These are phyloP conservation scores for Ananas comosus DNA, from an alignment of 176 grass and related monocot species.

Conservation along the genomic window DNA sequence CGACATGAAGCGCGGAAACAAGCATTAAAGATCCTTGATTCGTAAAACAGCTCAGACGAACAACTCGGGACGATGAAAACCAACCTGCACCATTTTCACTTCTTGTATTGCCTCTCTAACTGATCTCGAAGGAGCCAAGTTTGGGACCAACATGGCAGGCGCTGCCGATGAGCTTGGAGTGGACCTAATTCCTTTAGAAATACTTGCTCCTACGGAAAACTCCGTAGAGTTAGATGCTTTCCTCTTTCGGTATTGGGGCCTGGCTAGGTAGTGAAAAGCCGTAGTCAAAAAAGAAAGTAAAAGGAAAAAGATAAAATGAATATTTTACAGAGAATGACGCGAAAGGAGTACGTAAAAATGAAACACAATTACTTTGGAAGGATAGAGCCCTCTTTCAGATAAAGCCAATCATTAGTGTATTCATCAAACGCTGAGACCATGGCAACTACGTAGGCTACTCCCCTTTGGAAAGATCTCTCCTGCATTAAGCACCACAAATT, in stretches of 20 bases:
- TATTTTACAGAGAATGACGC: constrained; percentile 3
- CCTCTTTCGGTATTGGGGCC: constrained; percentile 71
- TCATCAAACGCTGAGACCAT: constrained; percentile 92
- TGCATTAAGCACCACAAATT: constrained; percentile 5
- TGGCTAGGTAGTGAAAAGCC: constrained; percentile 9
- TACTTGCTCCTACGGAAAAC: constrained; percentile 46
- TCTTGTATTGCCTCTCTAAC: constrained; percentile 87
- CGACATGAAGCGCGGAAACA: too few species aligned
- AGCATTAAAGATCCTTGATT: too few species aligned
- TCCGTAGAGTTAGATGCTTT: constrained; percentile 45
- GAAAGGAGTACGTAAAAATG: constrained; percentile 6
- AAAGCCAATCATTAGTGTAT: constrained; percentile 96
- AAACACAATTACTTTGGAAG: constrained; percentile 63
- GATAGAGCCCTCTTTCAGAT: constrained; percentile 77
- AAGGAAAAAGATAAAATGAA: neutral
- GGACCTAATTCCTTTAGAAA: constrained; percentile 39
- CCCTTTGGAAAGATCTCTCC: constrained; percentile 68
- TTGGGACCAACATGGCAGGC: constrained; percentile 74
- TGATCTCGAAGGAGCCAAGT: constrained; percentile 68
- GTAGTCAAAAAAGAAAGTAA: neutral
- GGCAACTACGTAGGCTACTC: constrained; percentile 67
- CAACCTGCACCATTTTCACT: constrained; percentile 94
- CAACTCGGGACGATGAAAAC: constrained; percentile 5
- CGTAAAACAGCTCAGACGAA: too few species aligned
- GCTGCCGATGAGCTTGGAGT: constrained; percentile 34